Evolutionary conservation across 2,329 filamentous ascomycete species (phyloP).

Genomic region (Cladophialophora yegresii): DNA sequence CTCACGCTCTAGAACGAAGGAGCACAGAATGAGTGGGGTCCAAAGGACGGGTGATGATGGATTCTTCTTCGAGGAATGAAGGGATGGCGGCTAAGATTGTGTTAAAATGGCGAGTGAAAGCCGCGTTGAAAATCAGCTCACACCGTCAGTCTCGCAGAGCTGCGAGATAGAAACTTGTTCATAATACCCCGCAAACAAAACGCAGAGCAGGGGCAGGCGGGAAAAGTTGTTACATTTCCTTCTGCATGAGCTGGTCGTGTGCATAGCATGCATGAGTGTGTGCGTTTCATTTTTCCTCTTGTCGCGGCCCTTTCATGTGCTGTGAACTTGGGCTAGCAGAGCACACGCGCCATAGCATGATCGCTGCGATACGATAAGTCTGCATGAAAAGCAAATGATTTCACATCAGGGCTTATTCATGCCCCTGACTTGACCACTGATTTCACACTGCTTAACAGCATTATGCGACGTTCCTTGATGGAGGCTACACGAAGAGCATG

Average conservation of each 20-base stretch:
- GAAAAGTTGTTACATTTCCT: constrained; percentile 9
- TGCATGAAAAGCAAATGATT: not conserved
- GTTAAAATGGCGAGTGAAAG: not conserved
- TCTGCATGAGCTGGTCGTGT: constrained; percentile 4
- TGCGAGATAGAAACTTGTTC: constrained; percentile 14
- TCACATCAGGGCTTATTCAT: not conserved
- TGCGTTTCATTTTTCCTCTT: not conserved
- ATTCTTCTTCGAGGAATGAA: constrained; percentile 32
- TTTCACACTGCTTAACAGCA: not conserved
- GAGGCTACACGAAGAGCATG: not conserved
- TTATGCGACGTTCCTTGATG: not conserved
- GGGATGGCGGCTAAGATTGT: not conserved
- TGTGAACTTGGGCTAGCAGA: not conserved
- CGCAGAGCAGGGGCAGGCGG: not conserved
- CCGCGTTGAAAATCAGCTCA: not conserved
- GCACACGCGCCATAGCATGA: not conserved
- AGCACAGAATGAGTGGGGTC: constrained; percentile 49
- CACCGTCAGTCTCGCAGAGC: constrained; percentile 14
- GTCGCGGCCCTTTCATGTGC: not conserved
- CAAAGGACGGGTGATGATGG: constrained; percentile 42
- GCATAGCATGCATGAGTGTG: constrained; percentile 5
- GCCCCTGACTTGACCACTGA: not conserved
- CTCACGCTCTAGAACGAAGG: constrained; percentile 31
- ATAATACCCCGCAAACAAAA: constrained; percentile 12
- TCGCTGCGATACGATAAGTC: too few relatives aligned